Base-by-base conservation (phyloP, 345 rosid species). In the Raphanus sativus region DNA sequence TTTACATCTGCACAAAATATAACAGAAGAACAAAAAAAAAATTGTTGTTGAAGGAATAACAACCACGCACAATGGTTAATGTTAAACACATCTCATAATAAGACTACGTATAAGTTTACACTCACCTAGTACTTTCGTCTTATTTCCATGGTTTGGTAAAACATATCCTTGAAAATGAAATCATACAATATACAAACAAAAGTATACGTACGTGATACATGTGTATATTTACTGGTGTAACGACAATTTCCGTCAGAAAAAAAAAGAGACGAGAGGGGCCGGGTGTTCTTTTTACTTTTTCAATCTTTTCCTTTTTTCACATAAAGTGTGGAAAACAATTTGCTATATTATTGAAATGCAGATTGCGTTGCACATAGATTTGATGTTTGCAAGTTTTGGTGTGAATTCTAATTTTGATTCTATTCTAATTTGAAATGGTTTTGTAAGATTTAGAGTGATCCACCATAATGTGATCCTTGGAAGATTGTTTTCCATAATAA, bases 101-200 rank as follows among this genome's bases (percentile, higher is more conserved):
- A 52, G 25, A 52, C 9, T 5, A 50, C 21, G 38, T 33, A 33
- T 33, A 33, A 33, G 38, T 33, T 33, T 36, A 36, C 42, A 28
- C 30, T 36, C 11, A 36, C 11, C 9, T n/a, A 36, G 42, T 8
- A 36, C 42, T 36, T 36, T 36, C 42, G 8, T 36, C 8, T 36
- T 8, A 25, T 24, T 21, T 25, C 54, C 42, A 2, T 34, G 32
- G 26, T 12, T 36, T 55, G 32, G 54, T 75, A 50, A 36, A 48
- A 24, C 6, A 24, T 21, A 65, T 54, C 11, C 8, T 13, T 74
- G 13, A 56, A 67, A 2, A 28, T 28, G 30, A 28, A 28, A 28
- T 17, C 34, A 74, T 61, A 33, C 74, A 76, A 66, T 59, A 32
- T 34, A 76, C 25, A 71, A 30, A 72, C 63, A 72, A 59, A 72